Conservation (phyloP, 805 yeast species). For the Candida bentonensis region DNA sequence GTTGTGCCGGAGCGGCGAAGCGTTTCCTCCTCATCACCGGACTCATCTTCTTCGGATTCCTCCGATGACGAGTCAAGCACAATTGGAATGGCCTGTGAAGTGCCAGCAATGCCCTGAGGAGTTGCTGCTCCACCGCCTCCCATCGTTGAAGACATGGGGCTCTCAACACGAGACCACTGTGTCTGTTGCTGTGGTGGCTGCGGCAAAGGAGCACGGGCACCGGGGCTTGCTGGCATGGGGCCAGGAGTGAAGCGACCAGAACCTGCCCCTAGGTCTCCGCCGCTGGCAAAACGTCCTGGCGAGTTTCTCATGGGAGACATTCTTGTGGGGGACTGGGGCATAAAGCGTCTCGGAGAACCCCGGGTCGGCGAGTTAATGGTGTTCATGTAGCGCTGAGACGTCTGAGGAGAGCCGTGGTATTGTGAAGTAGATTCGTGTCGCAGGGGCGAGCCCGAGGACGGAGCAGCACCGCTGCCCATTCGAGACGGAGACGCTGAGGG, state of each 20-base stretch:
- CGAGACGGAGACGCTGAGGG: not conserved
- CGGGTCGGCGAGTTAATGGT: not conserved
- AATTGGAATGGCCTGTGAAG: not conserved
- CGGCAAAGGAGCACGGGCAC: not conserved
- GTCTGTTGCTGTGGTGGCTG: not conserved
- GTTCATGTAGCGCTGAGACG: conserved; percentile 1
- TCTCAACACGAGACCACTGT: not conserved
- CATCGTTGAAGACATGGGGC: not conserved
- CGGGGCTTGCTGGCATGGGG: not conserved
- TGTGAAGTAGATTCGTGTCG: not conserved
- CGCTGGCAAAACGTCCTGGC: not conserved
- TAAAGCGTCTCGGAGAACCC: not conserved
- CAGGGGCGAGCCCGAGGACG: too few species aligned
- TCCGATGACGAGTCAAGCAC: not conserved
- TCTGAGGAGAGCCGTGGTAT: not conserved
- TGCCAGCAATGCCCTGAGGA: not conserved
- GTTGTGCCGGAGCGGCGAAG: not conserved
- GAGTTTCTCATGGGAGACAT: not conserved
- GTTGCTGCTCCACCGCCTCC: not conserved
- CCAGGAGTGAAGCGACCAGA: not conserved
- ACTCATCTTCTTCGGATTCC: not conserved
- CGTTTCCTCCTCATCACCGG: not conserved
- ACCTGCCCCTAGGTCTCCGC: not conserved
- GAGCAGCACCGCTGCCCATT: not conserved
- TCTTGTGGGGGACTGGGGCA: not conserved